Evolutionary conservation across 306 rosid genomes (phyloP), one percentile per base, ranked within the genome.

Genomic region (Corylus avellana): DNA sequence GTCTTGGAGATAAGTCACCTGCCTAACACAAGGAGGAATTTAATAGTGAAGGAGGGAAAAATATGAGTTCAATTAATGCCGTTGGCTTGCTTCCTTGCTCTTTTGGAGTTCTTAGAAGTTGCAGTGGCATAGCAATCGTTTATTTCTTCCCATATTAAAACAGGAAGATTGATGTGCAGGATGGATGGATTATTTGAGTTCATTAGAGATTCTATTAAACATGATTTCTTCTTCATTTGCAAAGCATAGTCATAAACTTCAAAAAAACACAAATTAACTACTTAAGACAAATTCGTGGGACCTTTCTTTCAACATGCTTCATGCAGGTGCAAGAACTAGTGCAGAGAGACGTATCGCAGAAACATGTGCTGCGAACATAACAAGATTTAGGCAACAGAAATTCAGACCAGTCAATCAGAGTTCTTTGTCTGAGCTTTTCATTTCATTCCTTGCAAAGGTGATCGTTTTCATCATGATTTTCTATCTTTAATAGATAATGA

Each of bases 391-490:
- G 54, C 71, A 86, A 44, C 66, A 76, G 82, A 91, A 7, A 46
- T 74, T n/a, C 29, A 91, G 96, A 80, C 64, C 74, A 61, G 64
- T 71, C 58, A 95, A 95, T 87, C 81, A 50, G 48, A 87, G 87
- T 64, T 79, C 98, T 62, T 77, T 93, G 90, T 78, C 93, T 72
- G 93, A 87, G 62, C 98, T 92, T 87, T 93, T 92, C 80, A 47
- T 83, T 78, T 89, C 94, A 56, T 92, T 95, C 84, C 82, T 89
- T 67, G 83, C 44, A 25, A 92, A 90, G 97, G 98, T 91, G 83
- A 70, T 63, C 57, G 1, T 70, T 63, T 63, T 3, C 4, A 4
- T 64, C 58, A 22, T 76, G 81, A 39, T 73, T 69, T 48, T 77
- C 59, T 69, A 76, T 50, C 69, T 78, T 78, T 73, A 58, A 59